Evolutionary conservation across 1,139 yeast species (phyloP).

Genomic region (Lodderomyces metapsilosis): DNA sequence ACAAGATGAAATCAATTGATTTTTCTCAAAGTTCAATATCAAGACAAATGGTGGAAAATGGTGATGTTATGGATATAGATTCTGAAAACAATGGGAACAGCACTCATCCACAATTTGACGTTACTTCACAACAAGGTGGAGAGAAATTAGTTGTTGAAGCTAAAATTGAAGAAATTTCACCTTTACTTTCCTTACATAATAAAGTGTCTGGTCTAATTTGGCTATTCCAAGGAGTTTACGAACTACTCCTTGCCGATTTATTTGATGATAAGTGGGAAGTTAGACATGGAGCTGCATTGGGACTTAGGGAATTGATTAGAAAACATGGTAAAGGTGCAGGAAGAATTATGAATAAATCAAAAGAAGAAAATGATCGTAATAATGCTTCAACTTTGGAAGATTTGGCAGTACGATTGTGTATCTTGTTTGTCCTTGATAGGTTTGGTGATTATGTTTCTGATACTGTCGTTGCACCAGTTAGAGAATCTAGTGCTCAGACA

Average conservation of each 20-base stretch:
- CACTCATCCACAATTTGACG: slow-evolving; percentile 39
- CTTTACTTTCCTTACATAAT: slow-evolving; percentile 71
- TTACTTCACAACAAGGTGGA: slow-evolving; percentile 79
- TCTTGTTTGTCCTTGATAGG: slow-evolving; percentile 87
- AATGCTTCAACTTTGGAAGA: slow-evolving; percentile 81
- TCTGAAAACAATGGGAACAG: slow-evolving; percentile 11
- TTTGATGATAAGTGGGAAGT: slow-evolving; percentile 91
- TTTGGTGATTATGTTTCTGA: slow-evolving; percentile 98
- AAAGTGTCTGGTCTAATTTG: slow-evolving; percentile 79
- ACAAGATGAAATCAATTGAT: slow-evolving; percentile 62
- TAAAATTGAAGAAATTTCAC: slow-evolving; percentile 64
- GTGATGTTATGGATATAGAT: slow-evolving; percentile 18
- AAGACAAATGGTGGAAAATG: slow-evolving; percentile 46
- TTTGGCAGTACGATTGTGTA: slow-evolving; percentile 78
- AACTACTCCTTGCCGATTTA: slow-evolving; percentile 72
- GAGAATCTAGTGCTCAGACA: slow-evolving; percentile 96
- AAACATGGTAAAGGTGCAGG: slow-evolving; percentile 90
- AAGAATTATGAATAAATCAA: slow-evolving; percentile 62
- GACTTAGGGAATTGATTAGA: slow-evolving; percentile 81
- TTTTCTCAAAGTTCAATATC: slow-evolving; percentile 77
- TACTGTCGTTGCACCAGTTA: slow-evolving; percentile 96
- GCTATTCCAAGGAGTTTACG: slow-evolving; percentile 98
- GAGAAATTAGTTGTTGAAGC: slow-evolving; percentile 84
- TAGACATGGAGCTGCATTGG: slow-evolving; percentile 94
- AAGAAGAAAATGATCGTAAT: slow-evolving; percentile 59